Evolutionary conservation across 202 grass and related monocot genomes (phyloP), one percentile per base, ranked within the genome.

Genomic region (Panicum virgatum): DNA sequence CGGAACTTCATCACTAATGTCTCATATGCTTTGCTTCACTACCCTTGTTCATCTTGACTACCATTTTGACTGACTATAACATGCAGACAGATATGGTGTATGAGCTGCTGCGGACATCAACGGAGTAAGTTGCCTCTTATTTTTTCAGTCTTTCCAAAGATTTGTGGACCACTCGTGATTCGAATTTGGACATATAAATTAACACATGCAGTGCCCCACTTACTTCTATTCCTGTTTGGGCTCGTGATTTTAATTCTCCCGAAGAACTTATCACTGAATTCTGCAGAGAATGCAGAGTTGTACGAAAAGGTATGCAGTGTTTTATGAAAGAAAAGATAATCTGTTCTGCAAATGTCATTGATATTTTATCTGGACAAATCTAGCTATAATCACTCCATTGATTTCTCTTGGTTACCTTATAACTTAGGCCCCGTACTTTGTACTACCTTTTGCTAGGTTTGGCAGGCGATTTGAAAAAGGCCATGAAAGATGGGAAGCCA

Each of bases 401-500:
- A 26, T 36, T 77, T 81, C 39, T 61, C 43, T 64, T 58, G 6
- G 1, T 26, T 81, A 30, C 5, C 13, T 80, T 22, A 69, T 84
- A 77, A 67, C 50, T 53, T 75, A 62, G 45, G 29, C 22, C 38
- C 53, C 18, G 11, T 39, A 82, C 23, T n/a, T 63, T 0, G 16
- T 53, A 22, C 73, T 87, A 56, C 80, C 19, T 79, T 86, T 47
- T 60, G 37, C 22, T 79, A 98, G 95, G 95, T 32, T 91, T 98
- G 88, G 95, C 92, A 88, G 95, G 92, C 84, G 95, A 97, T 87
- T 89, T 97, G 81, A 97, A 97, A 88, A 97, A 97, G 88, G 95
- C 92, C 66, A 97, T 93, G 95, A 98, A 98, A 91, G 92, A 98
- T 86, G 95, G 95, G 81, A 98, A 98, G 73, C 95, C 88, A 87